Conservation (phyloP, 208 protist genomes). For the Leishmania martiniquensis region DNA sequence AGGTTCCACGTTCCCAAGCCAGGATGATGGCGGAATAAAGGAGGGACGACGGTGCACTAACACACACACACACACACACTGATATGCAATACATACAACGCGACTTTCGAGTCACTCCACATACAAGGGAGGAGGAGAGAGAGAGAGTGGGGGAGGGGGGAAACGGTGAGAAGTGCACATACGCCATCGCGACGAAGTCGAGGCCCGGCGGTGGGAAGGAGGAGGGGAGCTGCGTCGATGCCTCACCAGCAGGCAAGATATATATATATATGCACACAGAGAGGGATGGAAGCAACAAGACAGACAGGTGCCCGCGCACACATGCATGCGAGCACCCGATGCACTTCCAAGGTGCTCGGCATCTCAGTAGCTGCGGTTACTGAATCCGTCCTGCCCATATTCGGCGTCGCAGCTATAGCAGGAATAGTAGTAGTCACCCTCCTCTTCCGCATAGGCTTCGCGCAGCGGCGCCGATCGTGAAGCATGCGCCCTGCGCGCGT, state of each 20-base stretch:
- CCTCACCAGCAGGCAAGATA: no score
- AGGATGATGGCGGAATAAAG: not conserved
- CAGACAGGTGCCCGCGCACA: not conserved
- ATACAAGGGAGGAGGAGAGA: not conserved
- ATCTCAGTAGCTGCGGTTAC: not conserved
- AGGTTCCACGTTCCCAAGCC: not conserved
- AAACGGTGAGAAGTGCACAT: no score
- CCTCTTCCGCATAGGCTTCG: not conserved
- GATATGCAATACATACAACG: not conserved
- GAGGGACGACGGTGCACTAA: not conserved
- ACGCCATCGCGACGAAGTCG: no score
- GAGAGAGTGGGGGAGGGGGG: not conserved
- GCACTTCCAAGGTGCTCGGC: not conserved
- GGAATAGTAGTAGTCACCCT: not conserved
- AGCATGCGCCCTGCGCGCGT: not conserved
- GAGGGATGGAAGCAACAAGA: not conserved
- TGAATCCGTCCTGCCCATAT: not conserved
- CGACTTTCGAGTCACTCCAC: not conserved
- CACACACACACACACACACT: not conserved
- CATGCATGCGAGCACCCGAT: not conserved
- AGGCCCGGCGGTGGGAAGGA: no score
- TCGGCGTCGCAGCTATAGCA: not conserved
- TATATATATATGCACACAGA: not conserved
- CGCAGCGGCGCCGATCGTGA: no score
- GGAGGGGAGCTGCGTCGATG: not conserved